These are phyloP conservation scores for Medicago truncatula DNA, from an alignment of 306 rosid genomes.

Conservation along the genomic window DNA sequence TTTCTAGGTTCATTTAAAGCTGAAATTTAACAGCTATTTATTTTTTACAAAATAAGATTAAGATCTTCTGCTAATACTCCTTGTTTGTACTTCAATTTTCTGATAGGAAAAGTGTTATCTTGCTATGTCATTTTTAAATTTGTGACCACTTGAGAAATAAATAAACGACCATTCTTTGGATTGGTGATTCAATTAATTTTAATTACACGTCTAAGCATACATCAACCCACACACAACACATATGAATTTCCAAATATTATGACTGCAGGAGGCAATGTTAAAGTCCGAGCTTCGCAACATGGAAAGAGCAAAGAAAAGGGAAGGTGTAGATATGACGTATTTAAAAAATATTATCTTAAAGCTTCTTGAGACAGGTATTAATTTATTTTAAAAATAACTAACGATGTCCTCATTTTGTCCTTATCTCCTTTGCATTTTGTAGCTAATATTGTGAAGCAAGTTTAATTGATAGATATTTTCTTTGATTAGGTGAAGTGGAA, in stretches of 20 bases:
- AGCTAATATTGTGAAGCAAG: slow-evolving; percentile 27
- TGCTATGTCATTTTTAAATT: slow-evolving; percentile 10
- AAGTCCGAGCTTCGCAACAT: slow-evolving; percentile 79
- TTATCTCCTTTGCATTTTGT: slow-evolving; percentile 27
- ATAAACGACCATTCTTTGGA: slow-evolving; percentile 8
- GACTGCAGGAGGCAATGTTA: slow-evolving; percentile 74
- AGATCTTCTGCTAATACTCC: slow-evolving; percentile 25
- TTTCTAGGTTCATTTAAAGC: slow-evolving; percentile 34
- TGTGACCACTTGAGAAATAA: slow-evolving; percentile 4
- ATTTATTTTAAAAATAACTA: slow-evolving; percentile 10
- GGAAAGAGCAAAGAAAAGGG: slow-evolving; percentile 92
- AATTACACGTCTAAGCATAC: background rate
- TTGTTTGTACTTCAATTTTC: slow-evolving; percentile 15
- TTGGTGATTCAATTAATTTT: slow-evolving; percentile 17
- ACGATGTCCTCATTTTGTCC: slow-evolving; percentile 12
- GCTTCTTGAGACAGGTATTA: slow-evolving; percentile 96
- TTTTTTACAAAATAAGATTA: slow-evolving; percentile 24
- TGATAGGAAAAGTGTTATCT: slow-evolving; percentile 16
- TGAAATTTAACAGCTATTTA: slow-evolving; percentile 15
- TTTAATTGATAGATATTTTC: slow-evolving; percentile 26
- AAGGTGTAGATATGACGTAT: slow-evolving; percentile 95
- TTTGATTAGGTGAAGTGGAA: slow-evolving; percentile 86
- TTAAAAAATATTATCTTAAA: slow-evolving; percentile 90
- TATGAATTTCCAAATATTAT: slow-evolving; percentile 39
- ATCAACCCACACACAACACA: slow-evolving; percentile 17